Conservation (phyloP, 495 filamentous ascomycete genomes). For the Penicillium verhagenii region DNA sequence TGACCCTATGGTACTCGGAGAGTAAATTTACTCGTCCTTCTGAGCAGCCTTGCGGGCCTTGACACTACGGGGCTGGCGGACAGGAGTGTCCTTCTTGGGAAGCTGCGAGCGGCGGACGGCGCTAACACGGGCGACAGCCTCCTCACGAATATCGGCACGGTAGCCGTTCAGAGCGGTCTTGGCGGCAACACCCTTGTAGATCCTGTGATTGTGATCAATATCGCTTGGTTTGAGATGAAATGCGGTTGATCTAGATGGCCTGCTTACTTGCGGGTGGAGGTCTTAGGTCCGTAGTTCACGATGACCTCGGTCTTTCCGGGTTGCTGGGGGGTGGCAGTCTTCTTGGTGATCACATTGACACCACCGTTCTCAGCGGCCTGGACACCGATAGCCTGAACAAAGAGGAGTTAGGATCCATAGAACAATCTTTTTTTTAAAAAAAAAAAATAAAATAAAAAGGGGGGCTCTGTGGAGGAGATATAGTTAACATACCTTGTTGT, state of each 20-base stretch:
- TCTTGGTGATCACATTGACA: slow-evolving; percentile 80
- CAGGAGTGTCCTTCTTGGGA: slow-evolving; percentile 70
- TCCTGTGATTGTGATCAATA: slow-evolving; percentile 52
- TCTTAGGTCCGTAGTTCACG: slow-evolving; percentile 65
- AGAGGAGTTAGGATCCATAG: background rate
- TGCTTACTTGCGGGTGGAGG: slow-evolving; percentile 74
- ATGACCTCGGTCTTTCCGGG: slow-evolving; percentile 62
- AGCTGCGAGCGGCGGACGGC: slow-evolving; percentile 79
- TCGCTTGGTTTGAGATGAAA: background rate
- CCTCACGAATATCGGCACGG: slow-evolving; percentile 81
- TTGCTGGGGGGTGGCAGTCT: slow-evolving; percentile 63
- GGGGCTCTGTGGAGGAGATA: slow-evolving; percentile 1
- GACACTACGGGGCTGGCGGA: slow-evolving; percentile 71
- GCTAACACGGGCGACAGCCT: slow-evolving; percentile 84
- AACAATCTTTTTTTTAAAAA: too few relatives aligned
- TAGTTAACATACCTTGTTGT: slow-evolving; percentile 85
- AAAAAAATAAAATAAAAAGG: too few relatives aligned
- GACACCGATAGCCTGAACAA: slow-evolving; percentile 80
- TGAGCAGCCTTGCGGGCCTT: slow-evolving; percentile 77
- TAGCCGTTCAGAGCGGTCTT: slow-evolving; percentile 77
- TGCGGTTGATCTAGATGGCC: background rate
- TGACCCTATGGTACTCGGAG: background rate
- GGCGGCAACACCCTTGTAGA: slow-evolving; percentile 81
- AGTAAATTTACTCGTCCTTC: slow-evolving; percentile 44
- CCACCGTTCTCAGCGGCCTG: slow-evolving; percentile 63